phyloP scores from a whole-genome alignment of 2,329 filamentous ascomycete genomes.

The Pseudogymnoascus destructans region DNA sequence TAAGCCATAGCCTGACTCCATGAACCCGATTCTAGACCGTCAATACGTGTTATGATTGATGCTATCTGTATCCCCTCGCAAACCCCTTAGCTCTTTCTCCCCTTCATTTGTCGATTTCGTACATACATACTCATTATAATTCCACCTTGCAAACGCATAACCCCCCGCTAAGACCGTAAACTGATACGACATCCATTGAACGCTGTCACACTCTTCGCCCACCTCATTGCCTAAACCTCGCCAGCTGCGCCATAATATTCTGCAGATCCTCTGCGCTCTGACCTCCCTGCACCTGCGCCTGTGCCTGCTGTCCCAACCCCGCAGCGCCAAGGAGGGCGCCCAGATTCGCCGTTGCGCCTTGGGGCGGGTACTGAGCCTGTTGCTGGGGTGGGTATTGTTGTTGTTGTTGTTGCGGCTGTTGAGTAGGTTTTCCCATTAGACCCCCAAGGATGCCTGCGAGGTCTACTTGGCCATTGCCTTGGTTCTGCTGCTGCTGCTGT shows the following conservation, averaged over 20 bases:
- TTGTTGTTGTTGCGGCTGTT: constrained; percentile 26
- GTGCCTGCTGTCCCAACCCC: constrained; percentile 14
- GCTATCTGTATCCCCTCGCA: neutral
- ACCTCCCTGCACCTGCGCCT: constrained; percentile 17
- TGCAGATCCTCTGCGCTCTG: constrained; percentile 44
- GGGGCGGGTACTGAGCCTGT: constrained; percentile 21
- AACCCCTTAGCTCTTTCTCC: neutral
- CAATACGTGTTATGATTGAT: neutral
- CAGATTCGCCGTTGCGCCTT: constrained; percentile 19
- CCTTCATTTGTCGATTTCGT: constrained; percentile 9
- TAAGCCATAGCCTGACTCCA: too few relatives aligned
- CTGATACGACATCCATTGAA: neutral
- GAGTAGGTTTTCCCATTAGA: constrained; percentile 16
- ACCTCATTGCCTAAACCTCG: constrained; percentile 44
- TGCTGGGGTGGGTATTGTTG: constrained; percentile 22
- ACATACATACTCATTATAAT: constrained; percentile 8
- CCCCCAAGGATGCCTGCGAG: constrained; percentile 24
- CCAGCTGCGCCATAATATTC: constrained; percentile 63
- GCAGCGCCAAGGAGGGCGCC: constrained; percentile 20
- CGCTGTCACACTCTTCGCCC: neutral
- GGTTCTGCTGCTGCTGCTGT: constrained; percentile 18
- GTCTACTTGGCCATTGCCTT: constrained; percentile 21
- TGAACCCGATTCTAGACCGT: neutral
- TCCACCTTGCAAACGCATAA: neutral
- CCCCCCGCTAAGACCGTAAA: neutral